A percentile compares a stretch with the other conserved stretches of the same genome.
Conservation (phyloP, 2,329 filamentous ascomycete genomes). For the Fusarium veterinarium region DNA sequence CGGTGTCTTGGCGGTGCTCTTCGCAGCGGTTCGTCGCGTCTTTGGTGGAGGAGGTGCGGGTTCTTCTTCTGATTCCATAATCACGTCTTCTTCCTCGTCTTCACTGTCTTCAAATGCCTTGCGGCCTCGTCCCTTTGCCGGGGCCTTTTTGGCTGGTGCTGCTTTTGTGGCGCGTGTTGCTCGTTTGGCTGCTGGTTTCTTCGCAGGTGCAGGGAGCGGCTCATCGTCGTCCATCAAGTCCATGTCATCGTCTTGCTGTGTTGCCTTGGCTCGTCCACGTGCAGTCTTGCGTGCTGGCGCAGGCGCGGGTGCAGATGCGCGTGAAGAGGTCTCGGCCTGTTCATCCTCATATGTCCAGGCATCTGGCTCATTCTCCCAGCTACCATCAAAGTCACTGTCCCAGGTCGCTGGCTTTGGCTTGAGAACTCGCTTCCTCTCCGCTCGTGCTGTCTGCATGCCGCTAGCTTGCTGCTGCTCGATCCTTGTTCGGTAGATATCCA, state of each 20-base stretch:
- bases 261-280: conserved; percentile 38
- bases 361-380: conserved; percentile 83
- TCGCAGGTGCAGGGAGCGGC: conserved; percentile 44
- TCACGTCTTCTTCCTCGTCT: conserved; percentile 60
- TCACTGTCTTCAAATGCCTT: conserved; percentile 49
- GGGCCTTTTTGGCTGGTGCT: conserved; percentile 59
- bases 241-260: conserved; percentile 33
- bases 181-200: conserved; percentile 48
- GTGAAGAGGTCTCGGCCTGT: conserved; percentile 19
- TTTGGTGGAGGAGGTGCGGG: conserved; percentile 52
- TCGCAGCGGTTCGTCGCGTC: conserved; percentile 40
- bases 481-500: conserved; percentile 77
- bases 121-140: conserved; percentile 55
- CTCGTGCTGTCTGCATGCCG: conserved; percentile 61
- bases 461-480: conserved; percentile 78
- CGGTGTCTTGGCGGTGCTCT: conserved; percentile 22
- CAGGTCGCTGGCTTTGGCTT: conserved; percentile 83
- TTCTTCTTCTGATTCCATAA: conserved; percentile 66
- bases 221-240: conserved; percentile 61
- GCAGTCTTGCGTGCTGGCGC: conserved; percentile 14
- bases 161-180: conserved; percentile 53
- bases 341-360: conserved; percentile 57
- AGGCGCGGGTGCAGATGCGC: neutral
- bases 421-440: conserved; percentile 58
- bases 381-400: conserved; percentile 90